Base-by-base conservation (phyloP, 2,329 filamentous ascomycete species). In the Ciborinia camelliae region DNA sequence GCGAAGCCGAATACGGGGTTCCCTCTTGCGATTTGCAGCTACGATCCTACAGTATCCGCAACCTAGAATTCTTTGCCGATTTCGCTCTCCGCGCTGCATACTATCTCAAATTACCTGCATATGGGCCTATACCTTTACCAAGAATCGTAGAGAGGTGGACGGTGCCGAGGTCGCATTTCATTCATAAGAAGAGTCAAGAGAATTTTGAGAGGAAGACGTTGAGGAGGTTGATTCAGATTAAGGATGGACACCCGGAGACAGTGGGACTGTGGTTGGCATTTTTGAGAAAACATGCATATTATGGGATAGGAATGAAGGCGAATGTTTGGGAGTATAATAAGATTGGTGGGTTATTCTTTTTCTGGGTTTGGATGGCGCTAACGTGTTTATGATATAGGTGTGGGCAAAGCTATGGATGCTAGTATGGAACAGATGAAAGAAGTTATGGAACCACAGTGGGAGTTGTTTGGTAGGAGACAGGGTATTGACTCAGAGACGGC, bases 281-380 rank as follows among this genome's bases (percentile, higher is more conserved):
- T 75, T 77, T 99, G 74, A 86, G 90, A 74, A 96, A 96, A 79
- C 90, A 97, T 75, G 91, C 92, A 50, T 96, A 95, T 76, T 91
- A 96, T 71, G 95, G 95, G n/a, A 89, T 98, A 48, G 95, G 95
- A 73, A 96, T 99, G 92, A 99, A 99, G 83, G 95, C 95, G 62
- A 97, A 99, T 76, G 85, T 98, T 58, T 99, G 90, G 87, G 91
- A 97, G 75, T 93, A 91, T 77, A 87, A 90, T 73, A 84, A 84
- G 65, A 75, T 93, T 66, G 88, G 90, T 90, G 83, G 68, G 77
- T 68, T 69, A 51, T 41, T 61, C 48, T 62, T 26, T 18, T 50
- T 55, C n/a, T 47, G 50, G 32, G 37, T 35, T 54, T 20, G 30
- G 39, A 23, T 32, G 23, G 35, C 28, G 28, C 52, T 68, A 32